Evolutionary conservation across 192 early-diverging fungal genomes (phyloP).

Genomic region (Backusella westeae): DNA sequence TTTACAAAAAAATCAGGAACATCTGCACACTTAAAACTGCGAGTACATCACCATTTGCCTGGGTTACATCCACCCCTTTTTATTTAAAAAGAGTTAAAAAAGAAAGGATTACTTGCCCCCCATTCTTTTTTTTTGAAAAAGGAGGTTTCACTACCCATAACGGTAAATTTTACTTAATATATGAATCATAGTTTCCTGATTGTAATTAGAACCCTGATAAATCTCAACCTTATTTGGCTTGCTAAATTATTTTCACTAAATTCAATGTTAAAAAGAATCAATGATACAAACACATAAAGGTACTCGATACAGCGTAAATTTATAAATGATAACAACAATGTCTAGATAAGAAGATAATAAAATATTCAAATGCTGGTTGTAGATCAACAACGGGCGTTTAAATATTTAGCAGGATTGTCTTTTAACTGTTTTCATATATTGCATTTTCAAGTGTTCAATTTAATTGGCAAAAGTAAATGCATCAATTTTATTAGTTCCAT

Average conservation of each 20-base stretch:
- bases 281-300: not conserved
- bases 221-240: not conserved
- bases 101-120: not conserved
- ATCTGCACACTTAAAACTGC: not conserved
- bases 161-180: slow-evolving; percentile 1
- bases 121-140: not conserved
- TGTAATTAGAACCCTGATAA: not conserved
- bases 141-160: not conserved
- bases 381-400: not conserved
- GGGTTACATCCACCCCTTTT: not conserved
- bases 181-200: not conserved
- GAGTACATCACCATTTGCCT: not conserved
- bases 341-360: not conserved
- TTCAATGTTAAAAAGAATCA: not conserved
- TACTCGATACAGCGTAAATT: not conserved
- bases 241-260: not conserved
- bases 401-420: not conserved
- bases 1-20: too few species aligned
- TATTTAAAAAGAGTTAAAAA: not conserved
- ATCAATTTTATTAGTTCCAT: not conserved
- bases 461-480: not conserved
- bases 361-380: not conserved
- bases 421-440: not conserved
- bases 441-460: not conserved
- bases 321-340: not conserved